Base-by-base conservation (phyloP, 2,329 filamentous ascomycete species). In the Dothistroma septosporum region DNA sequence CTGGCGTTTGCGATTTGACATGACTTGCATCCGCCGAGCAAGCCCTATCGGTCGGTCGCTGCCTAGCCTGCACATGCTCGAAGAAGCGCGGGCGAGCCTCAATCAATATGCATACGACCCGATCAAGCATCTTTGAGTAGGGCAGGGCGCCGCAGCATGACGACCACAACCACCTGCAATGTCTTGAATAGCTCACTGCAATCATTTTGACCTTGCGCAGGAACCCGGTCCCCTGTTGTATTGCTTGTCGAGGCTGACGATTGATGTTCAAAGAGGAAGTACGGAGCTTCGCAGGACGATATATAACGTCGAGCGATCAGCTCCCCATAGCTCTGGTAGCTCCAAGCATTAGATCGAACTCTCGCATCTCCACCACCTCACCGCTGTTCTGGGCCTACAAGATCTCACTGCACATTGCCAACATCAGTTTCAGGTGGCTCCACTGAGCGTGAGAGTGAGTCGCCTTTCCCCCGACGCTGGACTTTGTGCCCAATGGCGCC, bases 271-370 rank as follows among this genome's bases (percentile, higher is more conserved):
- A 63, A 63, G 58, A 65, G 33, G 49, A 53, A 28, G 53, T 24
- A 2, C 53, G 33, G 21, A 33, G 16, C 33, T n/a, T 55, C 48
- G 55, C 58, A 52, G 56, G 37, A 57, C 58, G 46, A 19, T 61
- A 66, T 65, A 66, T 66, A 66, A 66, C 59, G 24, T 48, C 54
- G 41, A 61, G 60, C 55, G 56, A 48, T 60, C 62, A 58, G 56
- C 64, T 63, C 63, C 63, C 62, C 62, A 59, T 50, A 55, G 59
- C 55, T 60, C 60, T 53, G 61, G 61, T 57, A 63, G 56, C 64
- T 61, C 56, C 60, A 58, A 44, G 35, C 57, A 58, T 56, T 55
- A 41, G 31, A 53, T 37, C 44, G 31, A 53, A 53, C 28, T 57
- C 55, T 59, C 62, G 61, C 58, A 63, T 46, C 59, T 48, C 56